A percentile compares a stretch with the other conserved stretches of the same genome.
phyloP scores from a whole-genome alignment of 2,329 filamentous ascomycete genomes.

The Colletotrichum karsti region DNA sequence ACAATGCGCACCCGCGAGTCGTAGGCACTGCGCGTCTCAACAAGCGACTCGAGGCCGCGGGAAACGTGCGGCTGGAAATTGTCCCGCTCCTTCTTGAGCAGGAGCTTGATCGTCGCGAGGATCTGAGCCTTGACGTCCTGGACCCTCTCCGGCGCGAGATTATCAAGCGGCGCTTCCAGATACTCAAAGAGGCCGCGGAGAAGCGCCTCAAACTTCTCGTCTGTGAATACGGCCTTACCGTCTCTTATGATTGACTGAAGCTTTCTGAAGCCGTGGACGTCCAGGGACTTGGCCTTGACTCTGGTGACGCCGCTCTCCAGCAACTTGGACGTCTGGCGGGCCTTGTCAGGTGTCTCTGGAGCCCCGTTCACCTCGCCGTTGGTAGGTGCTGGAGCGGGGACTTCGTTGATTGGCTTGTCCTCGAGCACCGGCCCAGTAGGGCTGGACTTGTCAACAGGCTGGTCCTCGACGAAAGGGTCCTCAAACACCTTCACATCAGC shows the following conservation, averaged over 20 bases:
- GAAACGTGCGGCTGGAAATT: conserved; percentile 74
- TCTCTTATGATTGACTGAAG: conserved; percentile 79
- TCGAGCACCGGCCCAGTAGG: conserved; percentile 63
- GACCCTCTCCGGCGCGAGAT: conserved; percentile 68
- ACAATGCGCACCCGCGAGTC: conserved; percentile 77
- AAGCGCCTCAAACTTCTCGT: conserved; percentile 75
- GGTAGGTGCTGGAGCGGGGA: conserved; percentile 39
- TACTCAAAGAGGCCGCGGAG: conserved; percentile 76
- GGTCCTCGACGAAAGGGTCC: conserved; percentile 64
- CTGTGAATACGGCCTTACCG: conserved; percentile 68
- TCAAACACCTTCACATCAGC: conserved; percentile 66
- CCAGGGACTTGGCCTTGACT: conserved; percentile 75
- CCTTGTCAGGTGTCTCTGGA: conserved; percentile 57
- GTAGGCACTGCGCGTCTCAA: conserved; percentile 71
- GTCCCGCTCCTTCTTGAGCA: conserved; percentile 73
- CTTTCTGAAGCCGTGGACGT: conserved; percentile 83
- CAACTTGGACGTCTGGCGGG: conserved; percentile 67
- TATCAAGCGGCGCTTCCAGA: conserved; percentile 68
- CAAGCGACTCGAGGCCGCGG: conserved; percentile 71
- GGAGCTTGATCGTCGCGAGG: conserved; percentile 75
- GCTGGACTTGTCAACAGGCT: conserved; percentile 54
- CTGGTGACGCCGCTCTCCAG: conserved; percentile 79
- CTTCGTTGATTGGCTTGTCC: conserved; percentile 69
- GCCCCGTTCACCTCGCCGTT: conserved; percentile 27
- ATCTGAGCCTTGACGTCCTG: conserved; percentile 80